Evolutionary conservation across 345 rosid genomes (phyloP).

Genomic region (Linum trigynum): DNA sequence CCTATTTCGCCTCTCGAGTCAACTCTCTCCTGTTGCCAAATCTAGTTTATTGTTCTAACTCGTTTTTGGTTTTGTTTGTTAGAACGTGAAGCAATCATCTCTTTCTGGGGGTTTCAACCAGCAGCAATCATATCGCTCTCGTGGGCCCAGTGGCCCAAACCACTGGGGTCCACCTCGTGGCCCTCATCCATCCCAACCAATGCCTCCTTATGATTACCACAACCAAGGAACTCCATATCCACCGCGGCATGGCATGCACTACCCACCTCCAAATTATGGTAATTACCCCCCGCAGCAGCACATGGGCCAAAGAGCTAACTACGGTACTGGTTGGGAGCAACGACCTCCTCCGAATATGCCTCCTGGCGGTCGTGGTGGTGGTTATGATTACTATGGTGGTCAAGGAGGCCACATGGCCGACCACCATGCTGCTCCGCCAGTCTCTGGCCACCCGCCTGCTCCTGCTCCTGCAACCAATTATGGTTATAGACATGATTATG

Average conservation of each 20-base stretch:
- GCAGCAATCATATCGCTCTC: conserved; percentile 50
- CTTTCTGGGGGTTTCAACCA: conserved; percentile 51
- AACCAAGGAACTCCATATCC: conserved; percentile 72
- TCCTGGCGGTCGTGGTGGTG: conserved; percentile 47
- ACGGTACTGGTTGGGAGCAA: conserved; percentile 68
- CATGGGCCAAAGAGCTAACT: conserved; percentile 55
- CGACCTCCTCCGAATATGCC: conserved; percentile 53
- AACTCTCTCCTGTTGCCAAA: conserved; percentile 7
- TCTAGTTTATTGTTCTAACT: neutral
- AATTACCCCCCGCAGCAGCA: conserved; percentile 59
- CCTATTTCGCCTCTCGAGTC: too few species aligned
- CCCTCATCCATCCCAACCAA: conserved; percentile 43
- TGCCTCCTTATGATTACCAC: conserved; percentile 59
- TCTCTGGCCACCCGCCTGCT: conserved; percentile 39
- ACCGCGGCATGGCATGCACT: conserved; percentile 57
- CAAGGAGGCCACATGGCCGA: conserved; percentile 43
- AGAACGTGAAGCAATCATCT: conserved; percentile 52
- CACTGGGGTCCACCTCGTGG: conserved; percentile 75
- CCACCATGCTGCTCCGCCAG: conserved; percentile 33
- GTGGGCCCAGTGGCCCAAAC: conserved; percentile 55
- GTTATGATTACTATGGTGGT: conserved; percentile 72
- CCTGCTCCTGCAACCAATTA: conserved; percentile 46
- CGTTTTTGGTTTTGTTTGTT: conserved; percentile 6
- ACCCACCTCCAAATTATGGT: conserved; percentile 47
- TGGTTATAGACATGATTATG: conserved; percentile 68